phyloP scores from a whole-genome alignment of 176 grass and related monocot genomes.

The Tillandsia leiboldiana region DNA sequence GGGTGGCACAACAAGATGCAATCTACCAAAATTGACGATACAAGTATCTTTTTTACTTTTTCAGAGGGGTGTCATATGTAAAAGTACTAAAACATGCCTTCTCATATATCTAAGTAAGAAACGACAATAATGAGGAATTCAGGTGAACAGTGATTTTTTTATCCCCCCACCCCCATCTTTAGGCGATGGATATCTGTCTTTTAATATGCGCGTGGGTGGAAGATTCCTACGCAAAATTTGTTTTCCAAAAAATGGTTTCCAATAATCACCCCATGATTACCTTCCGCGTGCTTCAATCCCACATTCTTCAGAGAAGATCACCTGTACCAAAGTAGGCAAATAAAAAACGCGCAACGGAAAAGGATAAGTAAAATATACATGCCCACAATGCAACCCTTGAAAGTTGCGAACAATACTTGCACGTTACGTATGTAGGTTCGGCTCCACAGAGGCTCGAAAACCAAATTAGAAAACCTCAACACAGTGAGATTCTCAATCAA shows the following conservation, averaged over 20 bases:
- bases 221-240: not conserved
- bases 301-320: conserved; percentile 89
- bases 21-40: not conserved
- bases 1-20: not conserved
- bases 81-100: not conserved
- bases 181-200: too few relatives aligned
- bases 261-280: conserved; percentile 24
- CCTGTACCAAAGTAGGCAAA: conserved; percentile 34
- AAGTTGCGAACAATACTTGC: conserved; percentile 43
- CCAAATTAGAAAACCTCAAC: conserved; percentile 92
- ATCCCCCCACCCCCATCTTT: too few relatives aligned
- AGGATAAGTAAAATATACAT: conserved; percentile 14
- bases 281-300: conserved; percentile 66
- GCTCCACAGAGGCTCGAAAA: conserved; percentile 94
- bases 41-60: not conserved
- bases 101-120: not conserved
- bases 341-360: conserved; percentile 16
- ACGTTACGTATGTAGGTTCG: conserved; percentile 78
- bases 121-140: not conserved
- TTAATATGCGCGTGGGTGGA: too few relatives aligned
- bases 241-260: not conserved
- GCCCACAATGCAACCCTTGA: not conserved
- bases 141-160: too few relatives aligned
- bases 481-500: conserved; percentile 94
- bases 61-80: not conserved